Conservation (phyloP, 345 rosid genomes). For the Conringia planisiliqua region DNA sequence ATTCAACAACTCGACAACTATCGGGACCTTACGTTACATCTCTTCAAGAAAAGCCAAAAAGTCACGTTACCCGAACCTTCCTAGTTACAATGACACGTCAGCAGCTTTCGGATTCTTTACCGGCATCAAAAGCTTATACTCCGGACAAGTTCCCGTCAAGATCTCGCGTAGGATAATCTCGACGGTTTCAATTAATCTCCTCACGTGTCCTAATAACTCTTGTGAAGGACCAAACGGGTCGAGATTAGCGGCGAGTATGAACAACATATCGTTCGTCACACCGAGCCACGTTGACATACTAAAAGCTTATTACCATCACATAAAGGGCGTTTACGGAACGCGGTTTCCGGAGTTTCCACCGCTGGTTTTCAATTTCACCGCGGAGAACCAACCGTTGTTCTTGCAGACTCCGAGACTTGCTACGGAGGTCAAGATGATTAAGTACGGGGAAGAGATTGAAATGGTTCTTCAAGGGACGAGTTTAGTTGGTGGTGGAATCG, state of each 20-base stretch:
- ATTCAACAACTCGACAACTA: conserved; percentile 39
- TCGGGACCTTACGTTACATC: conserved; percentile 40
- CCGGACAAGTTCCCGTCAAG: conserved; percentile 1
- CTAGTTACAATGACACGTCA: conserved; percentile 34
- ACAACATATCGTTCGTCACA: conserved; percentile 28
- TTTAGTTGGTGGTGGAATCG: conserved; percentile 15
- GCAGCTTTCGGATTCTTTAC: conserved; percentile 24
- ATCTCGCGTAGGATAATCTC: conserved; percentile 27
- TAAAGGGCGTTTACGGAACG: conserved; percentile 19
- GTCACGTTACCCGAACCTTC: conserved; percentile 40
- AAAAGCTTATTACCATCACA: conserved; percentile 20
- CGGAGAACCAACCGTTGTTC: conserved; percentile 8
- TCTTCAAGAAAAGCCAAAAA: neutral
- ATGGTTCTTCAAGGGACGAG: conserved; percentile 28
- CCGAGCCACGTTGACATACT: conserved; percentile 28
- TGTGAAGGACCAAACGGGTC: conserved; percentile 31
- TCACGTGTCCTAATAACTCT: conserved; percentile 19
- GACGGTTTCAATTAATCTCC: conserved; percentile 32
- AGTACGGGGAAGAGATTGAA: conserved; percentile 18
- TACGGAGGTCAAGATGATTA: conserved; percentile 8
- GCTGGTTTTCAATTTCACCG: conserved; percentile 22
- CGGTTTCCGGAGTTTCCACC: conserved; percentile 40
- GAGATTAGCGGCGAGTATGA: conserved; percentile 26
- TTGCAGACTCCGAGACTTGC: conserved; percentile 23
- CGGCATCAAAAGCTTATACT: neutral